These are phyloP conservation scores for Botrytis porri DNA, from an alignment of 2,329 filamentous ascomycete species.

Conservation along the genomic window DNA sequence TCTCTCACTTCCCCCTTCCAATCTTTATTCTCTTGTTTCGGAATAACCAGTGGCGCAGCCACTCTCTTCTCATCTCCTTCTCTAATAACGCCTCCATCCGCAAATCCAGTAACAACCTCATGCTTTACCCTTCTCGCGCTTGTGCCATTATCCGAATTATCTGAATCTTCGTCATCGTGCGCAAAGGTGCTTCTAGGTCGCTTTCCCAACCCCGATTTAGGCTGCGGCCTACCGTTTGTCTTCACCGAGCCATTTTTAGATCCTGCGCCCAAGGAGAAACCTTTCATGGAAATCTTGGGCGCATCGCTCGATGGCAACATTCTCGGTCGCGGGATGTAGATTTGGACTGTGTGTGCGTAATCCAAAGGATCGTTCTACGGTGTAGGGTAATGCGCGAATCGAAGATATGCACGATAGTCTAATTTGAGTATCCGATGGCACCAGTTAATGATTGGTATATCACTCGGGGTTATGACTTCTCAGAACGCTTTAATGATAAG, in stretches of 20 bases:
- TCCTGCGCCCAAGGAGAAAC: constrained; percentile 42
- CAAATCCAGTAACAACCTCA: constrained; percentile 52
- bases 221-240: constrained; percentile 34
- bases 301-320: constrained; percentile 34
- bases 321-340: constrained; percentile 4
- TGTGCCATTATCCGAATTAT: constrained; percentile 47
- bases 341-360: not conserved
- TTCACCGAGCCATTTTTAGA: constrained; percentile 28
- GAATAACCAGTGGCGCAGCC: constrained; percentile 52
- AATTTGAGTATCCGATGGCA: not conserved
- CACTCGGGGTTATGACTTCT: not conserved
- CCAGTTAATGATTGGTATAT: not conserved
- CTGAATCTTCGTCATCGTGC: constrained; percentile 61
- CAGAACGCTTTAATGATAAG: not conserved
- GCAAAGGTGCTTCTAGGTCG: constrained; percentile 43
- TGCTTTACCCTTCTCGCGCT: constrained; percentile 36
- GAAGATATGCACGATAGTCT: not conserved
- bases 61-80: constrained; percentile 35
- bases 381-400: not conserved
- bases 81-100: constrained; percentile 45
- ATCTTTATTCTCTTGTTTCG: constrained; percentile 56
- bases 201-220: constrained; percentile 40
- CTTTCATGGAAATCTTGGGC: constrained; percentile 39
- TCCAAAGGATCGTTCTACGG: not conserved
- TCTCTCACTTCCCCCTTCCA: constrained; percentile 55